Percentiles rank a stretch among this genome's conserved stretches.
Conservation (phyloP, 116 monocot species). For the Posidonia oceanica region DNA sequence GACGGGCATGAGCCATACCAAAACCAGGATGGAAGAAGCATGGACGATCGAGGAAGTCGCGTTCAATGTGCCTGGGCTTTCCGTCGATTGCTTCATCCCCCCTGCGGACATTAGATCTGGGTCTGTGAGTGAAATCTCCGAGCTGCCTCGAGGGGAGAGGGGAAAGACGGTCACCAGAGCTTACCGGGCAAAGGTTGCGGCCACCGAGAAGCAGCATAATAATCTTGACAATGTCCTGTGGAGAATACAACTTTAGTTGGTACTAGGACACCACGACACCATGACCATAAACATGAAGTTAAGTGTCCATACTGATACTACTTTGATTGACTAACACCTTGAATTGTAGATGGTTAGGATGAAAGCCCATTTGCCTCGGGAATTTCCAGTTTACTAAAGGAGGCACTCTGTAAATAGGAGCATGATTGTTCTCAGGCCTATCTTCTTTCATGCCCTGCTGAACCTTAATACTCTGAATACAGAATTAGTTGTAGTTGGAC, state of each 20-base stretch:
- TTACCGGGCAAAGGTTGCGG: conserved; percentile 39
- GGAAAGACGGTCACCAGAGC: conserved; percentile 14
- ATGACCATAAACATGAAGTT: no score
- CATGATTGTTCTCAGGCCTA: not conserved
- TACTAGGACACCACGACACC: conserved; percentile 1
- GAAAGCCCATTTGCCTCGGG: not conserved
- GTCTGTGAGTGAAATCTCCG: conserved; percentile 15
- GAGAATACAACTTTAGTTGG: conserved; percentile 40
- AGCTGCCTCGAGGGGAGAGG: conserved; percentile 19
- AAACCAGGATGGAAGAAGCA: conserved; percentile 92
- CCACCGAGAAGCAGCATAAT: conserved; percentile 22
- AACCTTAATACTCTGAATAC: not conserved
- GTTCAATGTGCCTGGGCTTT: conserved; percentile 72
- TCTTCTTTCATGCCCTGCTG: not conserved
- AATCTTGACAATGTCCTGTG: conserved; percentile 20
- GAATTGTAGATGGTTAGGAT: not conserved
- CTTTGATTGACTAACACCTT: no score
- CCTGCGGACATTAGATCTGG: conserved; percentile 50
- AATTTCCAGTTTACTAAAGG: not conserved
- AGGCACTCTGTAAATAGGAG: conserved; percentile 39
- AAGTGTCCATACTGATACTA: not conserved
- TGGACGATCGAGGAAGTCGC: conserved; percentile 87
- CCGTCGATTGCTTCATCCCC: conserved; percentile 82
- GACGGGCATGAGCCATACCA: conserved; percentile 80
- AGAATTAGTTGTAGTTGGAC: no score